Evolutionary conservation across 148 eudicot genomes (phyloP), one percentile per base, ranked within the genome.

Genomic region (Salicornia ramosissima): DNA sequence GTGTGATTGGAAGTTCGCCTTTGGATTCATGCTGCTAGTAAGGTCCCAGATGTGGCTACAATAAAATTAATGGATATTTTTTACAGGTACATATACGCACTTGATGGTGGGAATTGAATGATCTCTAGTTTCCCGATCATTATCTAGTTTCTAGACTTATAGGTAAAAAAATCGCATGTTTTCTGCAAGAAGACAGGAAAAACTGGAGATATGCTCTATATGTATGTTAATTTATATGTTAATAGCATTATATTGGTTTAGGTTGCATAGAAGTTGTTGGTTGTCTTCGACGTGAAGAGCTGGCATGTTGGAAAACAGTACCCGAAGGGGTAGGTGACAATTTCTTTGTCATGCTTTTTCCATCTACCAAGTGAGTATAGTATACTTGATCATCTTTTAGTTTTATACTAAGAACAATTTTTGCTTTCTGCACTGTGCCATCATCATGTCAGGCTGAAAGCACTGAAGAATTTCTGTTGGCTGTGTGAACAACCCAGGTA

Each of bases 1-100:
- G 40, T 24, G 68, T 24, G 61, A 51, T 12, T 64, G 39, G 29
- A 67, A 92, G 97, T 92, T 52, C 86, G 96, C 22, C 86, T 92
- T 69, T 92, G 97, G 97, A 92, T 92, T 71, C 97, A 92, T 82
- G 96, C 97, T 52, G 97, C 97, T 12, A 75, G 96, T 80, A 92
- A 92, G 81, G 82, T 92, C 69, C 96, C 97, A 47, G 97, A 89
- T 50, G 77, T 73, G 60, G 80, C 73, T 12, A 92, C 91, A 34
- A 82, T 89, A 54, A 89, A 82, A 80, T 90, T 91, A 25, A 89
- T 92, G 97, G 97, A 89, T 74, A 82, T 86, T 6, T 92, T 92
- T 71, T 92, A 92, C 76, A 82, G 84, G 75, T 89, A 89, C 81
- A 83, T 92, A 12, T 89, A 92, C 70, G 91, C 90, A 69, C 69